A percentile compares a stretch with the other conserved stretches of the same genome.
Evolutionary conservation across 1,284 basidiomycete species (phyloP).

Genomic region (Ceratobasidium sp.): DNA sequence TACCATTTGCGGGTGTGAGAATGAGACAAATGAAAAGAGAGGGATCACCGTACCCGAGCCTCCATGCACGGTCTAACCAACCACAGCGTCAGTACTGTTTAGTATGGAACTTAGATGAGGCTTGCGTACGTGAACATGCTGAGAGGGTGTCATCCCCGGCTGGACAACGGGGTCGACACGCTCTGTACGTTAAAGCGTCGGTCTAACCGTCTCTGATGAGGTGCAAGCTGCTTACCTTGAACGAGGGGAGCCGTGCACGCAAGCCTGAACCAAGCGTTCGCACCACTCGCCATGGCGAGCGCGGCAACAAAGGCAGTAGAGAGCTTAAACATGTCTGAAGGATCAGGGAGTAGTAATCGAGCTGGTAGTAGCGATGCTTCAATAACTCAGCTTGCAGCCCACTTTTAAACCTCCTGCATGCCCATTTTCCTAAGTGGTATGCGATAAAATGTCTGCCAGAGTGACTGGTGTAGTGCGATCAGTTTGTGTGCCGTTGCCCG

Average conservation of each 20-base stretch:
- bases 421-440: too few species aligned
- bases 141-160: conserved; percentile 57
- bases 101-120: conserved; percentile 5
- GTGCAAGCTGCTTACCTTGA: conserved; percentile 34
- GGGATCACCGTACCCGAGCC: conserved; percentile 30
- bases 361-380: neutral
- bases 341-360: neutral
- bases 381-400: neutral
- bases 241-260: conserved; percentile 58
- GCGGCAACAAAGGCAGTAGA: conserved; percentile 45
- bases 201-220: neutral
- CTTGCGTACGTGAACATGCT: conserved; percentile 58
- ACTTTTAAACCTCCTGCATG: neutral
- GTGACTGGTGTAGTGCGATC: neutral
- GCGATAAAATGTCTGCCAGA: neutral
- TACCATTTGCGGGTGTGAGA: neutral
- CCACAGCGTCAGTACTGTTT: neutral
- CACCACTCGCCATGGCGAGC: conserved; percentile 49
- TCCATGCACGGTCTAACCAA: conserved; percentile 20
- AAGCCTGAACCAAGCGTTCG: conserved; percentile 60
- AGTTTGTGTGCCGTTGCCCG: neutral
- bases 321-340: conserved; percentile 26
- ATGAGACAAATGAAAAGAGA: neutral
- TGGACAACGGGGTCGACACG: conserved; percentile 61
- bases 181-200: conserved; percentile 49